Conservation (phyloP, 805 yeast species). For the Pichia ethanolica region DNA sequence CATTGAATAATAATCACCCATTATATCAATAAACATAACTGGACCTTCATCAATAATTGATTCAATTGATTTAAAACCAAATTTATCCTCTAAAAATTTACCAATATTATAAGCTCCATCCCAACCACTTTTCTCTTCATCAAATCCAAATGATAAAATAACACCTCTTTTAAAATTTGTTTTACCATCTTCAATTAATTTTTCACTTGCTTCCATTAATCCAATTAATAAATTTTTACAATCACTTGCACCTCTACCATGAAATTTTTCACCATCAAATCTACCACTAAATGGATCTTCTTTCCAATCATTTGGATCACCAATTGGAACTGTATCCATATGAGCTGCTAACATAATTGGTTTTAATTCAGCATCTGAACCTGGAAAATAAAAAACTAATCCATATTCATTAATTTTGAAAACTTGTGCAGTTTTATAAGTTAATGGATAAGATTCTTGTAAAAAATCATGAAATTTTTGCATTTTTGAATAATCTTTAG, state of each 20-base stretch:
- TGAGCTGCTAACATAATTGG: conserved; percentile 72
- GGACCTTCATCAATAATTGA: conserved; percentile 54
- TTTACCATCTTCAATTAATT: conserved; percentile 39
- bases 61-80: conserved; percentile 54
- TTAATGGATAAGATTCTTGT: conserved; percentile 18
- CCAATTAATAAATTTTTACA: conserved; percentile 65
- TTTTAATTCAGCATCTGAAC: conserved; percentile 41
- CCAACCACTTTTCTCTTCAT: conserved; percentile 66
- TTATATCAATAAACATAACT: conserved; percentile 38
- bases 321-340: conserved; percentile 77
- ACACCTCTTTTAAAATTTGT: conserved; percentile 52
- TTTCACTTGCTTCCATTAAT: conserved; percentile 59
- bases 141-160: conserved; percentile 64
- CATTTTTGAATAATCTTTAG: conserved; percentile 17
- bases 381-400: conserved; percentile 58
- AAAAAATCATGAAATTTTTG: conserved; percentile 17
- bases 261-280: conserved; percentile 57
- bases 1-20: conserved; percentile 16
- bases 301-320: conserved; percentile 47
- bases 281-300: conserved; percentile 60
- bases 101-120: conserved; percentile 54
- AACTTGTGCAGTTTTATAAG: conserved; percentile 36
- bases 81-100: conserved; percentile 38
- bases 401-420: conserved; percentile 57
- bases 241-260: conserved; percentile 77